phyloP scores from a whole-genome alignment of 2,329 filamentous ascomycete species.

The Zopfia rhizophila region DNA sequence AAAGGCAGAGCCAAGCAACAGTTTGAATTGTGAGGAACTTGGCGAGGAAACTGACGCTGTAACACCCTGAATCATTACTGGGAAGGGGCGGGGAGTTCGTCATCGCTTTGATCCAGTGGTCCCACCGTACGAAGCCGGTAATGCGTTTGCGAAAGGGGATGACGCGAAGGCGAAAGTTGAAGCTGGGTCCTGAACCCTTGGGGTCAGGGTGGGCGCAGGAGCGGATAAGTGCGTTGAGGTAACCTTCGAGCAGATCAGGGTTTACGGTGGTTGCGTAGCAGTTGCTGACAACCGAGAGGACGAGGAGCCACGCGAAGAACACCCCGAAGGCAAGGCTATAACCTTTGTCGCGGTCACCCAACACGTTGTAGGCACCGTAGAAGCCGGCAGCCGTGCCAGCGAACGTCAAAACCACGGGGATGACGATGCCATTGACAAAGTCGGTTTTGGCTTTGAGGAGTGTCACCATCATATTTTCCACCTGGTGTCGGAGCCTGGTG shows the following conservation, averaged over 20 bases:
- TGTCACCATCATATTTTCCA: conserved; percentile 1
- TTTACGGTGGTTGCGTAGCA: conserved; percentile 7
- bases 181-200: no score
- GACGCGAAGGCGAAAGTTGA: no score
- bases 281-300: conserved; percentile 9
- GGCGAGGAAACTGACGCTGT: conserved; percentile 1
- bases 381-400: conserved; percentile 6
- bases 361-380: conserved; percentile 3
- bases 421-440: conserved; percentile 6
- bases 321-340: no score
- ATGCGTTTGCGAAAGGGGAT: no score
- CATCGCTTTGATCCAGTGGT: background rate
- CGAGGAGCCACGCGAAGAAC: conserved; percentile 11
- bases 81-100: background rate
- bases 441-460: conserved; percentile 4
- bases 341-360: conserved; percentile 7
- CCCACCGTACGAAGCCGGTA: no score
- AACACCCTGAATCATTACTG: no score
- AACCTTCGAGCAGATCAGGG: conserved; percentile 2
- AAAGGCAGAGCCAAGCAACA: conserved; percentile 4
- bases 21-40: conserved; percentile 2
- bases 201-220: no score
- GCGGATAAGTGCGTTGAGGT: no score
- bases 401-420: conserved; percentile 5
- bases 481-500: background rate